Conservation (phyloP, 2,329 filamentous ascomycete species). For the Trichoderma semiorbis region DNA sequence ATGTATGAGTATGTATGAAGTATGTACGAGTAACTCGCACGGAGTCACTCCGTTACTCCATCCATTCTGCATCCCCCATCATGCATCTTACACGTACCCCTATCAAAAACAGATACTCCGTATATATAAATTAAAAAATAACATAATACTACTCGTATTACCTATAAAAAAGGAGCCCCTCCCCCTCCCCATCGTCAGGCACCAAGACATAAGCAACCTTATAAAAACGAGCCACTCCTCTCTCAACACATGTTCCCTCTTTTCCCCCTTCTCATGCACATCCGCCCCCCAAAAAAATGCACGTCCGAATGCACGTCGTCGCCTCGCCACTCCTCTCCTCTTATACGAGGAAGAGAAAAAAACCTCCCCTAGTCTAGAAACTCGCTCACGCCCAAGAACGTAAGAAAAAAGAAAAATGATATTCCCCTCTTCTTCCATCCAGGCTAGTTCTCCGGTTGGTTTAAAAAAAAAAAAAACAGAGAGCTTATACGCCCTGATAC, state of each 20-base stretch:
- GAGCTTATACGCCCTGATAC: background rate
- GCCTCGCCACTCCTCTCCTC: background rate
- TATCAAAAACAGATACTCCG: background rate
- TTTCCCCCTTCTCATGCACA: conserved; percentile 15
- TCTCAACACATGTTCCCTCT: conserved; percentile 17
- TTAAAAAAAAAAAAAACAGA: background rate
- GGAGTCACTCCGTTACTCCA: background rate
- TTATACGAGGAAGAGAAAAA: background rate
- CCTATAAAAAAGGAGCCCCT: background rate
- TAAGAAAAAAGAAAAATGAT: background rate
- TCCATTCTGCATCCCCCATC: background rate
- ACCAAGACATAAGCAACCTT: conserved; percentile 16
- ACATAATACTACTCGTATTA: background rate
- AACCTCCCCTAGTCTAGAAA: background rate
- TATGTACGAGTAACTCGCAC: background rate
- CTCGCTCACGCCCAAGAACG: background rate
- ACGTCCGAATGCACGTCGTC: conserved; percentile 4
- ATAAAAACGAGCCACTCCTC: conserved; percentile 16
- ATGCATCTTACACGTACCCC: background rate
- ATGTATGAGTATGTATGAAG: background rate
- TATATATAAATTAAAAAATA: background rate
- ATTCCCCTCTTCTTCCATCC: background rate
- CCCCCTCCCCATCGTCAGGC: conserved; percentile 8
- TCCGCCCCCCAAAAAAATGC: conserved; percentile 12
- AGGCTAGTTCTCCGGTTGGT: background rate